Evolutionary conservation across 768 basidiomycete species (phyloP), one percentile per base, ranked within the genome.

Genomic region (Suillus sp.): DNA sequence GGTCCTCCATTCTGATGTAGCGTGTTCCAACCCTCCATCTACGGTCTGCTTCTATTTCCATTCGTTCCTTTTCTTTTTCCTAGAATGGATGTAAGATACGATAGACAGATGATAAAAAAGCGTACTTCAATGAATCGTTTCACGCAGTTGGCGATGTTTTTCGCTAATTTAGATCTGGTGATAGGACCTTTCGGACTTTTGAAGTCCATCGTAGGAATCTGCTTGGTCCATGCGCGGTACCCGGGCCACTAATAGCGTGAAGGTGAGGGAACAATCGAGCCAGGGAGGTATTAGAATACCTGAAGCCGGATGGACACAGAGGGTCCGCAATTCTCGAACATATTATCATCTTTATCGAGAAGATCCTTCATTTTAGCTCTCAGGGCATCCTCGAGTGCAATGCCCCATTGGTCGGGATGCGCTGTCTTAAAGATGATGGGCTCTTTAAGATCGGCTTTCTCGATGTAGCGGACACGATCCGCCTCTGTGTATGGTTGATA

Each of bases 161-260:
- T 91, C 0, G 89, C 91, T 18, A 93, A 80, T 70, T 93, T 93
- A 22, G 84, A 83, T 59, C 84, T 81, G 1, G 91, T 93, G 67
- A 93, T 91, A 3, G 88, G 90, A 7, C 88, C 84, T 43, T 90
- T 91, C 0, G 91, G 90, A 65, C 84, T 91, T 43, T 84, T 83
- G 72, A 92, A 93, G 74, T 93, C 91, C 72, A 86, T 86, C 1
- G 91, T 92, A 9, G 91, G 91, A 64, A 93, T 92, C 71, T 93
- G 91, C 61, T 89, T 83, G 62, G 87, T 89, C 90, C 90, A 93
- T 53, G 85, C 82, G 35, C 84, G 78, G 67, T 92, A 92, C 1
- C 91, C 90, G 5, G 90, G 90, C 91, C 91, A 93, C 91, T 92
- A 64, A 64, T 63, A 62, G 48, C 1, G 30, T 40, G 51, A 68